Base-by-base conservation (phyloP, 2,329 filamentous ascomycete species). In the Endothia cerciana region DNA sequence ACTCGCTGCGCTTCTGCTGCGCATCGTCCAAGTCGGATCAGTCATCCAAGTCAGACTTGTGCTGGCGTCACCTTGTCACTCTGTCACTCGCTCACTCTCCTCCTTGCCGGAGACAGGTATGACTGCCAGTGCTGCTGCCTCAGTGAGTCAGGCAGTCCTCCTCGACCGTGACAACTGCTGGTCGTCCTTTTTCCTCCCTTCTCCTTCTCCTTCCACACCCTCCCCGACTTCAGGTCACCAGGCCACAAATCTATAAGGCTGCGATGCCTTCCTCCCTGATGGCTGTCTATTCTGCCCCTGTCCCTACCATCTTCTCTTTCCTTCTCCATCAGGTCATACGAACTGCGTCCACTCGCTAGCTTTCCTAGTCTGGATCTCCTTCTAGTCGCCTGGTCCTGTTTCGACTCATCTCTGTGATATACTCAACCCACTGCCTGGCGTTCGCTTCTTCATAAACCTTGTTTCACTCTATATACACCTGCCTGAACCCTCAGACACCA, bases 211-310 rank as follows among this genome's bases (percentile, higher is more conserved):
- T 65, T 63, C 65, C 69, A 67, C 60, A 71, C 69, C 70, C 68
- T 71, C 70, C 68, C 69, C 57, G 53, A 57, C 65, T 63, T 62
- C 62, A 65, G 67, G 70, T 72, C 64, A 59, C 75, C 75, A 80
- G 78, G 77, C 77, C 79, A 71, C 77, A 75, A 75, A 72, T 69
- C 75, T 86, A 86, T 85, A 86, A 86, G 83, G 83, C 80, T 83
- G 73, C 79, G 79, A 84, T 83, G 77, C 74, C 81, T 80, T 80
- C 75, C 75, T 71, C 7, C 72, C 71, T 72, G 45, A 58, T 59
- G 45, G 64, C 51, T 64, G 49, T 65, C 53, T 58, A 51, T 45
- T 66, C 57, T 63, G 49, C 43, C 70, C 70, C 67, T 64, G 62
- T 69, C 71, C 70, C 70, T 70, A 67, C 74, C 69, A 71, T 74